Base-by-base conservation (phyloP, 2,329 filamentous ascomycete genomes). In the Chalaropsis thielavioides region DNA sequence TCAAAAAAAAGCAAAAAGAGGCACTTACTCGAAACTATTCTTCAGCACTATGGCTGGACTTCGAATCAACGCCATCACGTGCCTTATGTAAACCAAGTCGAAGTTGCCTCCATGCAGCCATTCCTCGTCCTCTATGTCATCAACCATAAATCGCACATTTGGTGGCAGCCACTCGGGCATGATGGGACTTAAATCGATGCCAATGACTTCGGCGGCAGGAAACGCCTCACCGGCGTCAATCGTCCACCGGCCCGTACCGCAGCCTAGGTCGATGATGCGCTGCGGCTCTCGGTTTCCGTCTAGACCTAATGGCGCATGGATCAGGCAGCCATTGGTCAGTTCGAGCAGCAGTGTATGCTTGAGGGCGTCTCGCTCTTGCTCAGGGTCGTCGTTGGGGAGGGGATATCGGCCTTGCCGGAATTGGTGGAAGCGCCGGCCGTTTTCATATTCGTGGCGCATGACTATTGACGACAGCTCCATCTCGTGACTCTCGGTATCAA, bases 91-190 rank as follows among this genome's bases (percentile, higher is more conserved):
- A 1, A 86, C 79, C 68, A 81, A 78, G 71, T 86, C 83, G 70
- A 81, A 84, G 63, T 79, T 74, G 3, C 76, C 72, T 61, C 31
- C 75, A 27, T 66, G 74, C 3, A 74, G 68, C 84, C 84, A 87
- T 8, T 81, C 77, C n/a, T 66, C 66, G 59, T 80, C 76, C 68
- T 85, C 82, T 62, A 80, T 79, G 70, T 87, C 83, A 69, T 87
- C 84, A 10, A 87, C 78, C 66, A 84, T 75, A 73, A 86, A 86
- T 7, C 76, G 76, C n/a, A 83, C 77, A 70, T 86, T 86, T 11
- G 80, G 77, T 17, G 83, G 84, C 13, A 85, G 76, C 72, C 75
- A 77, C 43, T 72, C 72, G 1, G 77, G 76, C 68, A 80, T 77
- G 22, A 79, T 79, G 1, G 78, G 76, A 2, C 76, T 77, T 19